A percentile compares a stretch with the other conserved stretches of the same genome.
These are phyloP conservation scores for Miamiensis avidus DNA, from an alignment of 169 alveolate genomes.

Conservation along the genomic window DNA sequence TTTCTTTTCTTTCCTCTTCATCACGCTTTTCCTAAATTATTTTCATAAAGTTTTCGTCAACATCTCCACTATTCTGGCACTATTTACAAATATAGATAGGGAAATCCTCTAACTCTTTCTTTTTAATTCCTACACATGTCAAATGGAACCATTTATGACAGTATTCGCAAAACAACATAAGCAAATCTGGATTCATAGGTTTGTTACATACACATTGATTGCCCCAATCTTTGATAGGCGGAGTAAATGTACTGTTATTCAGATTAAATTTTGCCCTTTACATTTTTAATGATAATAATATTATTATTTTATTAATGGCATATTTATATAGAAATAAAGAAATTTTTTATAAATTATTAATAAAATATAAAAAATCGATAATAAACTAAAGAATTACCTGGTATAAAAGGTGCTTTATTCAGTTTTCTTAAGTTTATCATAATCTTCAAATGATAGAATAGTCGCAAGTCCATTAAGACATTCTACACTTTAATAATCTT, in stretches of 20 bases:
- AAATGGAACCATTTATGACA: slow-evolving; percentile 32
- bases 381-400: background rate
- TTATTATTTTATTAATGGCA: too few relatives aligned
- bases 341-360: too few relatives aligned
- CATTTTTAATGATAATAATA: background rate
- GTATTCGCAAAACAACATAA: slow-evolving; percentile 20
- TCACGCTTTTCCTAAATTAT: background rate
- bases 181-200: slow-evolving; percentile 34
- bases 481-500: background rate
- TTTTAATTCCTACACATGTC: slow-evolving; percentile 6
- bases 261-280: background rate
- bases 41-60: too few relatives aligned
- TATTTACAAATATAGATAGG: slow-evolving; percentile 17
- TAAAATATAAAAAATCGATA: too few relatives aligned
- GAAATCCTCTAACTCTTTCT: slow-evolving; percentile 16
- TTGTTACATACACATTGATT: slow-evolving; percentile 20
- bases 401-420: background rate
- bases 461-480: background rate
- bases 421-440: background rate
- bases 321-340: background rate
- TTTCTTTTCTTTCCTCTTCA: background rate
- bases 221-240: slow-evolving; percentile 19
- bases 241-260: background rate
- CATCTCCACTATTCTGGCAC: background rate
- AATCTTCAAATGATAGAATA: background rate